Percentiles rank a stretch among this genome's conserved stretches.
Evolutionary conservation across 331 rosid genomes (phyloP).

Genomic region (Arachis monticola): DNA sequence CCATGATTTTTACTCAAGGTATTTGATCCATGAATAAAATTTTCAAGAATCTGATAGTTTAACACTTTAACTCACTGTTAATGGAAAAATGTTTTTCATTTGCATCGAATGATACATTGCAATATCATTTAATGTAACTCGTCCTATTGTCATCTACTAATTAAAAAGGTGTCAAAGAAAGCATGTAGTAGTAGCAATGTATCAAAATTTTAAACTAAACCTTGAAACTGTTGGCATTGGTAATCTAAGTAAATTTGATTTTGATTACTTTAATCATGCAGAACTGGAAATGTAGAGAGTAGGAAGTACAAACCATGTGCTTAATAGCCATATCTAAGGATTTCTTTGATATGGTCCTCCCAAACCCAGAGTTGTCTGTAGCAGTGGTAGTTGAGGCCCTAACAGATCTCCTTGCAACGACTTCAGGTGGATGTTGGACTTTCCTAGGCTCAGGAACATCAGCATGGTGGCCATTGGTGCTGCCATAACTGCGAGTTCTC

Average conservation of each 20-base stretch:
- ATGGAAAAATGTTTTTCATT: not conserved
- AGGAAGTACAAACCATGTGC: constrained; percentile 72
- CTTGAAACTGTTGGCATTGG: constrained; percentile 2
- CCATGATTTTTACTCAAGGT: constrained; percentile 20
- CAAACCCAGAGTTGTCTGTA: constrained; percentile 78
- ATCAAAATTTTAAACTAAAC: not conserved
- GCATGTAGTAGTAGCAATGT: too few species aligned
- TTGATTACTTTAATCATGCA: constrained; percentile 7
- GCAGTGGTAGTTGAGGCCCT: constrained; percentile 63
- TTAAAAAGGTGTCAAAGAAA: too few species aligned
- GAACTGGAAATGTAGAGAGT: constrained; percentile 21
- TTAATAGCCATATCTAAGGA: constrained; percentile 92
- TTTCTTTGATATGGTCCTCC: constrained; percentile 87
- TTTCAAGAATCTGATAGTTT: too few species aligned
- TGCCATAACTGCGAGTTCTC: constrained; percentile 59
- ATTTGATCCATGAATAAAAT: constrained; percentile 24
- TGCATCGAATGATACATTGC: not conserved
- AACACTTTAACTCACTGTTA: too few species aligned
- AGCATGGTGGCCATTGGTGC: constrained; percentile 61
- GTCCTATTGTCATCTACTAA: too few species aligned
- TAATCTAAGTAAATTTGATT: constrained; percentile 18
- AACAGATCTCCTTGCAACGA: constrained; percentile 65
- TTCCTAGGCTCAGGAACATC: constrained; percentile 69
- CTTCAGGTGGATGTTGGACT: constrained; percentile 61
- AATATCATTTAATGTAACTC: not conserved